These are phyloP conservation scores for Plenodomus lindquistii DNA, from an alignment of 2,329 filamentous ascomycete species.

Conservation along the genomic window DNA sequence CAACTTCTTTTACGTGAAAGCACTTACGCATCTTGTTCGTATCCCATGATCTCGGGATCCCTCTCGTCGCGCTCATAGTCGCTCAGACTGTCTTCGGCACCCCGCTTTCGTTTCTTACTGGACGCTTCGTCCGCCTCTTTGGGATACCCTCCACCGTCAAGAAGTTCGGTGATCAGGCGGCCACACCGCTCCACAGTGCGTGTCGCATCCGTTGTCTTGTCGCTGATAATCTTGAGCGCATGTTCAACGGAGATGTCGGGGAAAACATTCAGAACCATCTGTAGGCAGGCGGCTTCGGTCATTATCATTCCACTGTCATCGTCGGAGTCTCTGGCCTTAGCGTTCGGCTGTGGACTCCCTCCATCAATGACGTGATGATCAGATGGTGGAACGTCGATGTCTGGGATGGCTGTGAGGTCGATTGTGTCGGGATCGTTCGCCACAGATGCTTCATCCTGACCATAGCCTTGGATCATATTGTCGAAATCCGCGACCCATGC, in stretches of 20 bases:
- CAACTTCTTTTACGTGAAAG: background rate
- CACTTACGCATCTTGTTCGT: slow-evolving; percentile 37
- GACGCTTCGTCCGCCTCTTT: slow-evolving; percentile 35
- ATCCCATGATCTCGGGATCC: slow-evolving; percentile 11
- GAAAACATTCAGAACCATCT: slow-evolving; percentile 38
- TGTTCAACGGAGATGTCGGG: slow-evolving; percentile 40
- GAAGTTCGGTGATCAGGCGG: slow-evolving; percentile 30
- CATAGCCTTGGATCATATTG: slow-evolving; percentile 3
- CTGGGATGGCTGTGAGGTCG: slow-evolving; percentile 29
- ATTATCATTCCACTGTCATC: slow-evolving; percentile 6
- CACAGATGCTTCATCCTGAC: background rate
- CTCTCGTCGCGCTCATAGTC: slow-evolving; percentile 28
- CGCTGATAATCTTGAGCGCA: slow-evolving; percentile 31
- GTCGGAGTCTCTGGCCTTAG: background rate
- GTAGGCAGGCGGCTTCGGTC: slow-evolving; percentile 32
- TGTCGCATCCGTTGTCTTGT: slow-evolving; percentile 25
- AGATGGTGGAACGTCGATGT: slow-evolving; percentile 26
- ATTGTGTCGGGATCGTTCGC: slow-evolving; percentile 11
- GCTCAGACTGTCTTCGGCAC: slow-evolving; percentile 22
- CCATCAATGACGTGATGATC: background rate
- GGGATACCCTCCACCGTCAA: slow-evolving; percentile 40
- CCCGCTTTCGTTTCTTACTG: slow-evolving; percentile 38
- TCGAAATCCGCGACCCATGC: slow-evolving; percentile 7
- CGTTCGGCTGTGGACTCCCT: background rate
- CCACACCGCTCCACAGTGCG: slow-evolving; percentile 29